phyloP scores from a whole-genome alignment of 2,329 filamentous ascomycete genomes.

The Ophiostoma piceae region DNA sequence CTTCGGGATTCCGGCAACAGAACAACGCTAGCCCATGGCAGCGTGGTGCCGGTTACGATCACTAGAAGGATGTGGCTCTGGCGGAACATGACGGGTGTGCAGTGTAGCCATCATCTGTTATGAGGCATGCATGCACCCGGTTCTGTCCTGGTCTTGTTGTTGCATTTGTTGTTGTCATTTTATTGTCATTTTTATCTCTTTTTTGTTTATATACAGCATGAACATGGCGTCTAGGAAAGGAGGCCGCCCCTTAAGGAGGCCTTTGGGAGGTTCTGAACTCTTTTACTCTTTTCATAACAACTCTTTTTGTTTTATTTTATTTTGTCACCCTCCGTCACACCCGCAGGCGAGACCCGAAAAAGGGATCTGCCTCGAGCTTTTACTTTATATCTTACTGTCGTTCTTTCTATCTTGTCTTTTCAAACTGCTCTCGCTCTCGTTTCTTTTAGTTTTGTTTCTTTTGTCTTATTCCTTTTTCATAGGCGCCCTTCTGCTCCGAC shows the following conservation, averaged over 20 bases:
- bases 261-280: conserved; percentile 11
- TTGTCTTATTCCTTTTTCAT: background rate
- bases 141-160: background rate
- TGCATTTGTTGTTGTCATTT: conserved; percentile 8
- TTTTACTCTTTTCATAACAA: background rate
- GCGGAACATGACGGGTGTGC: background rate
- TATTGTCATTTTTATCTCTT: conserved; percentile 9
- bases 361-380: background rate
- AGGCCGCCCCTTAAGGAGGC: background rate
- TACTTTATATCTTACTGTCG: background rate
- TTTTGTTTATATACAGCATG: conserved; percentile 18
- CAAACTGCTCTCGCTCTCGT: background rate
- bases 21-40: conserved; percentile 45
- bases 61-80: conserved; percentile 21
- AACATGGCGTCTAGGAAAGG: conserved; percentile 17
- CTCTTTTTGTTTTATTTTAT: conserved; percentile 11
- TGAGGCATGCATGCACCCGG: background rate
- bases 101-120: background rate
- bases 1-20: conserved; percentile 30
- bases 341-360: background rate
- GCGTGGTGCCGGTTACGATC: conserved; percentile 51
- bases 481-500: background rate
- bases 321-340: background rate
- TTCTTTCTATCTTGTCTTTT: background rate
- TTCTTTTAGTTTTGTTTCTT: background rate